These are phyloP conservation scores for Nicotiana tomentosiformis DNA, from an alignment of 257 asterid genomes.

Conservation along the genomic window DNA sequence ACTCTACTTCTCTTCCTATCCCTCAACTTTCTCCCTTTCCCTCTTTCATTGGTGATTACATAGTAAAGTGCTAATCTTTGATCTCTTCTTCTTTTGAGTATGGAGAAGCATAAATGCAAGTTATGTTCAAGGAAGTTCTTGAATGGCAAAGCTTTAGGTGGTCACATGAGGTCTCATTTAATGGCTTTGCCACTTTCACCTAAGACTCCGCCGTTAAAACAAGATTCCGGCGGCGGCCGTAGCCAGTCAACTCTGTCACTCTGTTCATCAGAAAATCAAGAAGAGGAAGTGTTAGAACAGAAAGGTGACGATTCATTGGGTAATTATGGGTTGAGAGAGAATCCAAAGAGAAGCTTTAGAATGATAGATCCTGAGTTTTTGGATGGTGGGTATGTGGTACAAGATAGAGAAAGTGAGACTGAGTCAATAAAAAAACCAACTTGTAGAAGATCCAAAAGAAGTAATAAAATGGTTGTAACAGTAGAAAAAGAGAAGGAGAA, in stretches of 20 bases:
- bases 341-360: conserved; percentile 30
- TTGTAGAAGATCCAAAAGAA: conserved; percentile 29
- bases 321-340: conserved; percentile 24
- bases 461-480: conserved; percentile 9
- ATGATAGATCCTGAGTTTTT: conserved; percentile 33
- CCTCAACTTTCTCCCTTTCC: conserved; percentile 17
- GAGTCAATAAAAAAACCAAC: conserved; percentile 30
- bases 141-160: conserved; percentile 63
- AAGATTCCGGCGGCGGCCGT: conserved; percentile 14
- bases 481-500: not conserved
- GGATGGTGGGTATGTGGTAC: conserved; percentile 23
- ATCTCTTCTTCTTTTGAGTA: conserved; percentile 1
- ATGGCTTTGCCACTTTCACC: conserved; percentile 52
- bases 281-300: not conserved
- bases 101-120: conserved; percentile 52
- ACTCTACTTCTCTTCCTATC: not conserved
- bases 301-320: conserved; percentile 9
- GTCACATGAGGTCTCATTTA: conserved; percentile 67
- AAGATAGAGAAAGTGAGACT: conserved; percentile 25
- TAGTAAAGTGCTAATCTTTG: not conserved
- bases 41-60: not conserved
- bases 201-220: conserved; percentile 25
- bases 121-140: conserved; percentile 44
- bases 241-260: conserved; percentile 29
- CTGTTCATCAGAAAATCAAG: conserved; percentile 22